Base-by-base conservation (phyloP, 164 flowering plant genomes). In the Paratinospora sagittata region DNA sequence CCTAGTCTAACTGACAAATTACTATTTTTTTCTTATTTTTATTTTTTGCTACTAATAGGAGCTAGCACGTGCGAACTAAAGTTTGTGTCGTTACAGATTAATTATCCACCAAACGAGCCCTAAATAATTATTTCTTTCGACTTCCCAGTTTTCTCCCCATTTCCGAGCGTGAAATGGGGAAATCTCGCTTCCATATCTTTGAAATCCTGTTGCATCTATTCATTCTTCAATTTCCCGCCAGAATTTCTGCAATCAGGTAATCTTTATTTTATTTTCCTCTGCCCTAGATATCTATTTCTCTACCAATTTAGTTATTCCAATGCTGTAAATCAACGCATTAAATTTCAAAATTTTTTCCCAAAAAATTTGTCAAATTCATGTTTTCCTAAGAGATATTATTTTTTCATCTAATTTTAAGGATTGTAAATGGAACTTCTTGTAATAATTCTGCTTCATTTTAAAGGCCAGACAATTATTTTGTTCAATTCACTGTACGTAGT, bases 231-330 rank as follows among this genome's bases (percentile, higher is more conserved):
- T 74, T 71, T 57, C 75, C 80, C 33, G 67, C 75, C 27, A 71
- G 11, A 30, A 70, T 62, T 45, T 73, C 39, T 13, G 77, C 72
- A 47, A 78, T 74, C 41, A 67, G 80, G 80, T 78, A 63, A 70
- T 12, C 27, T 9, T 43, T 55, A 39, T n/a, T 30, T 30, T 30
- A 7, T 9, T 55, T n/a, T 52, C n/a, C 61, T 19, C 58, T n/a
- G 5, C 49, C 27, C 23, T 21, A 30, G 3, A 70, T 37, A 10
- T 8, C 57, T 41, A 4, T 41, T 12, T 62, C 45, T 27, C 17
- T 49, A 0, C 27, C 43, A 33, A 1, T 13, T 24, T 27, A 55
- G 9, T 55, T 19, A 43, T 55, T n/a, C 34, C 34, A 30, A 30
- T 55, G 24, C 61, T 16, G 61, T n/a, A n/a, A 55, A 55, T 21